Percentiles rank a stretch among this genome's conserved stretches.
phyloP scores from a whole-genome alignment of 1,284 basidiomycete species.

The Cryptococcus sp. region DNA sequence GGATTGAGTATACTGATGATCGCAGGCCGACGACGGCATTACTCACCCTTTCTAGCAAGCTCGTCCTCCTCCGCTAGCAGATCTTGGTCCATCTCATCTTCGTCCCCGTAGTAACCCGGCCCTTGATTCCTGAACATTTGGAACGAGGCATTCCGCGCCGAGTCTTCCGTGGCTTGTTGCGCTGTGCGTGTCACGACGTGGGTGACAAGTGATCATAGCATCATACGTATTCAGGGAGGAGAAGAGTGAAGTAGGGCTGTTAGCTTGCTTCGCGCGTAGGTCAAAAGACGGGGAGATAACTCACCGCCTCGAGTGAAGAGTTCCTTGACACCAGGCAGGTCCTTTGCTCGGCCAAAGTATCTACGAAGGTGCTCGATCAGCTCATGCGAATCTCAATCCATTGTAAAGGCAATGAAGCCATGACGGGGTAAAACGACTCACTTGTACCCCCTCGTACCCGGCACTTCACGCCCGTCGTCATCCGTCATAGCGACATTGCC shows the following conservation, averaged over 20 bases:
- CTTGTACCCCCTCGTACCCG: conserved; percentile 98
- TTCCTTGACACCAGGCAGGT: conserved; percentile 92
- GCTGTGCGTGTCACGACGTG: conserved; percentile 20
- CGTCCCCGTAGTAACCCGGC: conserved; percentile 86
- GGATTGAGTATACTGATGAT: conserved; percentile 3
- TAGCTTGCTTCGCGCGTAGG: background rate
- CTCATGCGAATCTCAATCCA: background rate
- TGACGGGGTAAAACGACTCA: conserved; percentile 53
- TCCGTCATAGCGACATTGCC: conserved; percentile 83
- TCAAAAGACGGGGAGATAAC: conserved; percentile 8
- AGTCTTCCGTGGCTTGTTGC: conserved; percentile 81
- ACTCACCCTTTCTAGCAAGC: conserved; percentile 72
- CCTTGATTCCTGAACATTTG: conserved; percentile 88
- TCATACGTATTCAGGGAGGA: background rate
- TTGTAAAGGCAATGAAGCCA: background rate
- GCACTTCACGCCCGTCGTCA: conserved; percentile 91
- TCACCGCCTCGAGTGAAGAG: conserved; percentile 81
- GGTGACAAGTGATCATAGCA: conserved; percentile 2
- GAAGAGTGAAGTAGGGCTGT: background rate
- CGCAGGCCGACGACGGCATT: background rate
- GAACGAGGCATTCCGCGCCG: conserved; percentile 69
- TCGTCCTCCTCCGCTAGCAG: conserved; percentile 71
- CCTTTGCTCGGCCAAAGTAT: conserved; percentile 96
- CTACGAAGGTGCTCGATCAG: conserved; percentile 53
- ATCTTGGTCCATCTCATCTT: conserved; percentile 75